phyloP scores from a whole-genome alignment of 208 protist genomes.

The Trypanosoma vivax region DNA sequence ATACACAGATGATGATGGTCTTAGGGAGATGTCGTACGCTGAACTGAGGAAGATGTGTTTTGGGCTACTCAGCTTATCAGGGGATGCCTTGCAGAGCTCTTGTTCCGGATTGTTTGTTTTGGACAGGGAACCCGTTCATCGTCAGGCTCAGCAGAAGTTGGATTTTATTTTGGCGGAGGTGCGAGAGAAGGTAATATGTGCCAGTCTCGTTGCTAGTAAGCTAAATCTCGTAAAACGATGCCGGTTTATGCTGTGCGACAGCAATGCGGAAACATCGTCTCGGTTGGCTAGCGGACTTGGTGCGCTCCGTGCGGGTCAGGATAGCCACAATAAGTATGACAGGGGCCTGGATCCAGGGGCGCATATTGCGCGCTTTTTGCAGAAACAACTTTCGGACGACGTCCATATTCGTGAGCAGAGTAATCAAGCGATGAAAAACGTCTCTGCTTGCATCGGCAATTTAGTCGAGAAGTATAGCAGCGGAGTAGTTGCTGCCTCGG shows the following conservation, averaged over 20 bases:
- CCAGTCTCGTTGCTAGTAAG: background rate
- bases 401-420: background rate
- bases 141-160: background rate
- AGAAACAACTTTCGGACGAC: slow-evolving; percentile 4
- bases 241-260: background rate
- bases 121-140: slow-evolving; percentile 4
- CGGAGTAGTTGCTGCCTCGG: background rate
- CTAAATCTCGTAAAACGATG: background rate
- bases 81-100: background rate
- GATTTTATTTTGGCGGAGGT: background rate
- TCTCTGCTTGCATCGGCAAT: background rate
- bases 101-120: slow-evolving; percentile 8
- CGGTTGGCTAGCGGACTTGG: background rate
- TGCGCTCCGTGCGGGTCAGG: slow-evolving; percentile 1
- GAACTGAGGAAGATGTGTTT: slow-evolving; percentile 1
- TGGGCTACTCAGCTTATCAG: background rate
- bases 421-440: background rate
- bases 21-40: background rate
- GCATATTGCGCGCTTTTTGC: slow-evolving; percentile 10
- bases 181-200: background rate
- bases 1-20: slow-evolving; percentile 4
- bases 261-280: background rate
- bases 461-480: background rate
- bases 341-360: slow-evolving; percentile 11
- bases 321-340: slow-evolving; percentile 8